Evolutionary conservation across 192 early-diverging fungal species (phyloP), one percentile per base, ranked within the genome.

Genomic region (Podila epigama): DNA sequence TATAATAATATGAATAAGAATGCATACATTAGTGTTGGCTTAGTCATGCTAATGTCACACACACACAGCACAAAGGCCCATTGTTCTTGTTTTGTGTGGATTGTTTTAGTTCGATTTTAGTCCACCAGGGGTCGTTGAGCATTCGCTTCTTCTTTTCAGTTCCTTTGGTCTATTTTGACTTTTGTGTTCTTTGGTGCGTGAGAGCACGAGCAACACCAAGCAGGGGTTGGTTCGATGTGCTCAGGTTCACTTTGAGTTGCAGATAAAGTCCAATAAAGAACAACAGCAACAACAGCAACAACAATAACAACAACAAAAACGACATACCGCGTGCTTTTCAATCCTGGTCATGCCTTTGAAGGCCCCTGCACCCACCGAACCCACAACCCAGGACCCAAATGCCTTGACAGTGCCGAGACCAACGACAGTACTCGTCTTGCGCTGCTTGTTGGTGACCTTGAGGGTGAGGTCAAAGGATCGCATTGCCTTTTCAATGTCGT

Each of bases 401-500:
- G 65, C 69, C 81, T 81, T 83, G 73, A 87, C 36, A 61, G 85
- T 48, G 51, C 72, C 42, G 79, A 81, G 4, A 29, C 84, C 70
- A 33, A 70, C 72, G 13, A 68, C 48, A 1, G 59, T 52, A 27
- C 60, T 68, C 13, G 65, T n/a, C 69, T 93, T 94, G 18, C 93
- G 79, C 35, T 87, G 83, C 41, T 79, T 58, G 33, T 70, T 68
- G 0, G 90, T 81, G 37, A 94, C 64, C 34, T 91, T 88, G 18
- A 91, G 70, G 2, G 92, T 86, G 42, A 80, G 72, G 51, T 88
- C 83, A 16, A 92, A 82, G 2, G 89, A 80, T 36, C 88, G 83
- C 58, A 88, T 84, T 3, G 94, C 93, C 1, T 66, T 75, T 28
- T 82, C 69, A 77, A 96, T 88, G 61, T 96, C 92, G 13, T 70